Base-by-base conservation (phyloP, 2,329 filamentous ascomycete genomes). In the Paecilomyces formosus region DNA sequence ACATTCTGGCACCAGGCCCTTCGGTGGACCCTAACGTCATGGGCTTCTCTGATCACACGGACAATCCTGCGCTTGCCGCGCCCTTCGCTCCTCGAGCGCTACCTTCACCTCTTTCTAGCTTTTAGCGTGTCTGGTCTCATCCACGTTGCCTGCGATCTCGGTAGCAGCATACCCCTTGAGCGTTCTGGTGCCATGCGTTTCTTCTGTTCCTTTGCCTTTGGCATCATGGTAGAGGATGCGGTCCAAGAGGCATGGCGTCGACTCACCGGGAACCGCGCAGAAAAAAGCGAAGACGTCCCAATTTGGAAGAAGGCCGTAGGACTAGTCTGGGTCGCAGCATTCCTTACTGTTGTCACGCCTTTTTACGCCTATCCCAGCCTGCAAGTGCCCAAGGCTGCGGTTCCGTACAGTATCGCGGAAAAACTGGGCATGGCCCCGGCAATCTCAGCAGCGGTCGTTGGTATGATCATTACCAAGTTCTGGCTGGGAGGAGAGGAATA, bases 1-100 rank as follows among this genome's bases (percentile, higher is more conserved):
- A 69, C 65, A 63, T 70, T 65, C 55, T 70, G 68, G 68, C 69
- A 71, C 53, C 69, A 71, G 50, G 45, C 65, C 13, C 57, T 69
- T 28, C 68, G 68, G 12, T 63, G 64, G 49, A 63, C 64, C 3
- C 62, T 69, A 39, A 63, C 61, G 11, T 60, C 62, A 1, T 28
- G 63, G 3, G 65, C 65, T 49, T 60, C 55, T 3, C 69, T 61
- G 24, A 28, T 69, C 33, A 58, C 65, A 4, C 61, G 60, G 2
- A 58, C 61, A 26, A 24, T 69, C 11, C 59, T 70, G 2, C 22
- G 54, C 18, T 60, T 70, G 1, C 59, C 61, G 11, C 55, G 56
- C 13, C 60, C 57, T 11, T 69, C 65, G 1, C 33, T 64, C 2
- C 4, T 68, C 1, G 63, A 69, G 24, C 64, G 65, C 1, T 74